Conservation (phyloP, 2,329 filamentous ascomycete species). For the Metarhizium sp. region DNA sequence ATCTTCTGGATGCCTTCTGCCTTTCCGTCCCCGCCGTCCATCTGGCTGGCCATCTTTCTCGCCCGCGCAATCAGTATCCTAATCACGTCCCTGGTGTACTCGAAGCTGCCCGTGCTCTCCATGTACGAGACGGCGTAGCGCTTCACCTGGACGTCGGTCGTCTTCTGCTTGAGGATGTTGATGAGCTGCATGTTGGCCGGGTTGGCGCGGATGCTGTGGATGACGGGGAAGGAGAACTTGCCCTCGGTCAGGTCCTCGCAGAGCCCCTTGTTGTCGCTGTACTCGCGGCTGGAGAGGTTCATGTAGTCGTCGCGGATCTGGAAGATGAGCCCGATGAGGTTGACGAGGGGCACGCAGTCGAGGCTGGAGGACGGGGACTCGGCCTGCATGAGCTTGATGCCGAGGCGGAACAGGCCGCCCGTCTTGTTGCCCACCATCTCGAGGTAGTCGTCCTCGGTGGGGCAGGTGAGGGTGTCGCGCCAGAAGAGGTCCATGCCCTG, state of each 20-base stretch:
- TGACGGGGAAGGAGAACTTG: constrained; percentile 93
- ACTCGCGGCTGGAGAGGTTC: constrained; percentile 68
- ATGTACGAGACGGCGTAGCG: constrained; percentile 85
- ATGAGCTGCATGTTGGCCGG: constrained; percentile 69
- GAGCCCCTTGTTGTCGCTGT: constrained; percentile 82
- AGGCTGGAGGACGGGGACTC: constrained; percentile 42
- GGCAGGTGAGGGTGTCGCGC: constrained; percentile 76
- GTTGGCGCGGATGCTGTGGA: constrained; percentile 79
- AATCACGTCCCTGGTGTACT: constrained; percentile 67
- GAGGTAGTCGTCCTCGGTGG: constrained; percentile 82
- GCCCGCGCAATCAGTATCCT: constrained; percentile 55
- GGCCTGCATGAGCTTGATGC: constrained; percentile 81
- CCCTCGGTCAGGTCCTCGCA: constrained; percentile 95
- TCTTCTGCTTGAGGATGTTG: constrained; percentile 88
- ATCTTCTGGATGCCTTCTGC: constrained; percentile 54
- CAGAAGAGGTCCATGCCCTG: constrained; percentile 91
- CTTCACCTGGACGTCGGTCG: constrained; percentile 79
- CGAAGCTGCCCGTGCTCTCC: constrained; percentile 82
- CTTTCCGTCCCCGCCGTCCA: constrained; percentile 52
- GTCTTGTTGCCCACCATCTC: constrained; percentile 93
- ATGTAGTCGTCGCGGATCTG: constrained; percentile 92
- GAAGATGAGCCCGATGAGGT: constrained; percentile 75
- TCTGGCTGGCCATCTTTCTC: constrained; percentile 49
- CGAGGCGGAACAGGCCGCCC: constrained; percentile 74
- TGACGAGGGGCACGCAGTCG: constrained; percentile 77